Conservation (phyloP, 495 filamentous ascomycete species). For the Cetradonia linearis region DNA sequence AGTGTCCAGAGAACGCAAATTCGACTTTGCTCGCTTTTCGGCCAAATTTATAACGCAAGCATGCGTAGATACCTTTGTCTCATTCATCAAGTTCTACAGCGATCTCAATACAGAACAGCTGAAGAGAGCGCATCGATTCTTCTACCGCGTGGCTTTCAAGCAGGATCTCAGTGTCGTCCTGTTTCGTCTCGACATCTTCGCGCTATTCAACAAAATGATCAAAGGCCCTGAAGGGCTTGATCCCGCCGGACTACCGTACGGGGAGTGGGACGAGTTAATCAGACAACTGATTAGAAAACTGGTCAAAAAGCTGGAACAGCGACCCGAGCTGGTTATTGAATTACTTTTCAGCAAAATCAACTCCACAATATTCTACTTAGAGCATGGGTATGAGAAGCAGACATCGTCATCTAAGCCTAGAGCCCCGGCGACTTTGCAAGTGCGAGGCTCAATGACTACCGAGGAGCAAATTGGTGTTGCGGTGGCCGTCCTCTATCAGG, state of each 20-base stretch:
- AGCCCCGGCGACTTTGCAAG: constrained; percentile 67
- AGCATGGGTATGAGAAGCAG: constrained; percentile 83
- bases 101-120: constrained; percentile 75
- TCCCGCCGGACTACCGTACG: constrained; percentile 49
- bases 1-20: constrained; percentile 72
- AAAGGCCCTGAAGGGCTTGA: constrained; percentile 78
- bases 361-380: constrained; percentile 70
- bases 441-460: constrained; percentile 55
- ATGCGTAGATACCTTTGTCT: constrained; percentile 80
- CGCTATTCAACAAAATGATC: constrained; percentile 81
- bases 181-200: constrained; percentile 82
- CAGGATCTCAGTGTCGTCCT: constrained; percentile 80
- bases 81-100: constrained; percentile 66
- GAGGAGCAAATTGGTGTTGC: constrained; percentile 68
- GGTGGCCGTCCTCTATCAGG: constrained; percentile 67
- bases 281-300: constrained; percentile 69
- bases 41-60: constrained; percentile 70
- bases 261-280: constrained; percentile 86
- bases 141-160: constrained; percentile 92
- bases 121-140: constrained; percentile 89
- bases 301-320: constrained; percentile 68
- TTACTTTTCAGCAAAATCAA: constrained; percentile 90
- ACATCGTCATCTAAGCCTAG: constrained; percentile 48
- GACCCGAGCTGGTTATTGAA: constrained; percentile 75
- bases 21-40: constrained; percentile 81